Percentiles rank a stretch among this genome's conserved stretches.
phyloP scores from a whole-genome alignment of 169 alveolate genomes.

The Eimeria tenella region DNA sequence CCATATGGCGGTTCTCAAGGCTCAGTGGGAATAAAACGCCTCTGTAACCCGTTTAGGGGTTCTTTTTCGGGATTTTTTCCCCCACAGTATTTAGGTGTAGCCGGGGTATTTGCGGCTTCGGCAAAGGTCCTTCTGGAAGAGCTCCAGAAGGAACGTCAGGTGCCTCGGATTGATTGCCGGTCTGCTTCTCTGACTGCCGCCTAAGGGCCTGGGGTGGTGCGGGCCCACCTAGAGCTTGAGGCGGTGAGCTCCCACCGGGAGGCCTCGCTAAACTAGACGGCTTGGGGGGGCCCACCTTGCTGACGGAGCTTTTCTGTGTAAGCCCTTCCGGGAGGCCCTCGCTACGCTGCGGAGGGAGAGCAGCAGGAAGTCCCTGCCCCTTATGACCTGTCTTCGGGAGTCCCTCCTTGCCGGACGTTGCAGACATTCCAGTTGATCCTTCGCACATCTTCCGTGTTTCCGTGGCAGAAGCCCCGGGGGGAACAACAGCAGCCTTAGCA shows the following conservation, averaged over 20 bases:
- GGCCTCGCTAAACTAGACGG: too few relatives aligned
- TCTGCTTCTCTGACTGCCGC: too few relatives aligned
- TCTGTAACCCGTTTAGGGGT: neutral
- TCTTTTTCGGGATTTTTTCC: neutral
- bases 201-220: too few relatives aligned
- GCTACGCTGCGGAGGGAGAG: too few relatives aligned
- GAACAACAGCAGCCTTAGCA: neutral
- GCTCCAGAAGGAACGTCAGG: neutral
- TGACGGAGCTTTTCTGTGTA: neutral
- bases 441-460: neutral
- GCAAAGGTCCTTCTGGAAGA: neutral
- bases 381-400: neutral
- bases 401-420: neutral
- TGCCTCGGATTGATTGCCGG: too few relatives aligned
- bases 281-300: neutral
- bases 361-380: too few relatives aligned
- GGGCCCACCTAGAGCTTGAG: too few relatives aligned
- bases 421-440: neutral
- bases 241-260: too few relatives aligned
- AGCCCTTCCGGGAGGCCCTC: neutral
- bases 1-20: too few relatives aligned
- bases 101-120: neutral
- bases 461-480: neutral
- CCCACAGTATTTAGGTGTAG: neutral
- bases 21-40: too few relatives aligned